Evolutionary conservation across 106 monocot species (phyloP).

Genomic region (Posidonia australis): DNA sequence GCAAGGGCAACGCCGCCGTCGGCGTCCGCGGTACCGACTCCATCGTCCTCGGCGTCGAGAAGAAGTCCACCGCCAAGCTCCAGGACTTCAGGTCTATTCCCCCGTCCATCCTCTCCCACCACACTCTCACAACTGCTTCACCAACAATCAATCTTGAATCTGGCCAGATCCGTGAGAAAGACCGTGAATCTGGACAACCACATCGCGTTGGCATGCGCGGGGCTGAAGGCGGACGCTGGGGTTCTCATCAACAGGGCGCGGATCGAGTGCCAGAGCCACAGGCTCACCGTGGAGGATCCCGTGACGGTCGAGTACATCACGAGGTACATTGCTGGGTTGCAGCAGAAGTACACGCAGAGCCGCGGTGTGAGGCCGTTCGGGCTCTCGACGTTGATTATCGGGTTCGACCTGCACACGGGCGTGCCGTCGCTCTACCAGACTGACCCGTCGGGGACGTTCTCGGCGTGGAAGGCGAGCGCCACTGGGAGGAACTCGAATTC

Average conservation of each 20-base stretch:
- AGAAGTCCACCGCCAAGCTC: conserved; percentile 74
- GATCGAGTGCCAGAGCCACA: conserved; percentile 92
- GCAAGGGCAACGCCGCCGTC: conserved; percentile 78
- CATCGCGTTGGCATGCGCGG: conserved; percentile 77
- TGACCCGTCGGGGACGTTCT: conserved; percentile 85
- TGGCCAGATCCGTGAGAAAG: conserved; percentile 51
- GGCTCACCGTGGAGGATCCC: conserved; percentile 72
- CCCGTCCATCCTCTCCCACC: background rate
- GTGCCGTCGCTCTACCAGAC: conserved; percentile 79
- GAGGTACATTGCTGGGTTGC: conserved; percentile 79
- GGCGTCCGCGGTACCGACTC: conserved; percentile 66
- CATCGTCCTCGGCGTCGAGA: conserved; percentile 91
- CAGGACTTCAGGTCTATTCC: conserved; percentile 44
- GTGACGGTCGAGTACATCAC: conserved; percentile 96
- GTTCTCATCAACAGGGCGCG: conserved; percentile 80
- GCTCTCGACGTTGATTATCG: conserved; percentile 76
- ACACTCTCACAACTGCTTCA: background rate
- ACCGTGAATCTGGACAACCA: conserved; percentile 75
- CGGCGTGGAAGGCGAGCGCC: conserved; percentile 95
- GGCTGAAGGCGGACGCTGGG: conserved; percentile 82
- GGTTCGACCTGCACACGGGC: conserved; percentile 67
- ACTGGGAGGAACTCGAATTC: conserved; percentile 90
- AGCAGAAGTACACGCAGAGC: conserved; percentile 98
- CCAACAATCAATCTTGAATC: no score
- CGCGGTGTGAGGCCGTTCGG: conserved; percentile 87